These are phyloP conservation scores for Lachancea cidri DNA, from an alignment of 805 yeast genomes.

Conservation along the genomic window DNA sequence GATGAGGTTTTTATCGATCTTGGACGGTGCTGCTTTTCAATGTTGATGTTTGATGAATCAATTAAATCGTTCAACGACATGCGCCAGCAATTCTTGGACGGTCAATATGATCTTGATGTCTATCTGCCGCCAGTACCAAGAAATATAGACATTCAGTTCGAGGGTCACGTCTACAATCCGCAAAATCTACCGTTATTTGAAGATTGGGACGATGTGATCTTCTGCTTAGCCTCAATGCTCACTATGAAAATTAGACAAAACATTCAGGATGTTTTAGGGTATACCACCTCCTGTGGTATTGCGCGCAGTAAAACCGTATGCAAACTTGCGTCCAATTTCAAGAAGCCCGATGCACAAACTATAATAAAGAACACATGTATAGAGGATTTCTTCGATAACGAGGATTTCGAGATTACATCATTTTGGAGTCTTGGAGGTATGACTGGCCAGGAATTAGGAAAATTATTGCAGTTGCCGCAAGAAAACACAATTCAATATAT, in stretches of 20 bases:
- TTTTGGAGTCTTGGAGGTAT: slow-evolving; percentile 93
- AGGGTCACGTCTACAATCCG: slow-evolving; percentile 18
- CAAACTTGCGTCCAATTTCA: slow-evolving; percentile 78
- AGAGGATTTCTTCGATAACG: slow-evolving; percentile 44
- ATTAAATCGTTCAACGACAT: slow-evolving; percentile 9
- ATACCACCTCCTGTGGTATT: slow-evolving; percentile 87
- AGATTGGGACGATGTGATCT: slow-evolving; percentile 81
- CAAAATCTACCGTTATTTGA: slow-evolving; percentile 16
- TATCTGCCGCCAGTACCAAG: slow-evolving; percentile 24
- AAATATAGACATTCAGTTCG: slow-evolving; percentile 17
- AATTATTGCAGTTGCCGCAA: slow-evolving; percentile 47
- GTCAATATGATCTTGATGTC: slow-evolving; percentile 22
- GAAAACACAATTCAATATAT: slow-evolving; percentile 46
- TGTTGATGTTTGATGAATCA: slow-evolving; percentile 28
- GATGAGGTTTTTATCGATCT: slow-evolving; percentile 90
- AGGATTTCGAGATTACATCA: slow-evolving; percentile 59
- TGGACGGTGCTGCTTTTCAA: slow-evolving; percentile 54
- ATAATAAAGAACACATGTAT: slow-evolving; percentile 50
- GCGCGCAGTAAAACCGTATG: slow-evolving; percentile 73
- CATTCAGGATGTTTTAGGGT: slow-evolving; percentile 55
- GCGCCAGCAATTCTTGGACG: slow-evolving; percentile 19
- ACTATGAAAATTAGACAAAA: slow-evolving; percentile 48
- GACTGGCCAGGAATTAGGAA: slow-evolving; percentile 55
- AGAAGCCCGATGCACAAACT: slow-evolving; percentile 86
- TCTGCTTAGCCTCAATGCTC: slow-evolving; percentile 60